Evolutionary conservation across 306 rosid genomes (phyloP).

Genomic region (Rubus parviflorus): DNA sequence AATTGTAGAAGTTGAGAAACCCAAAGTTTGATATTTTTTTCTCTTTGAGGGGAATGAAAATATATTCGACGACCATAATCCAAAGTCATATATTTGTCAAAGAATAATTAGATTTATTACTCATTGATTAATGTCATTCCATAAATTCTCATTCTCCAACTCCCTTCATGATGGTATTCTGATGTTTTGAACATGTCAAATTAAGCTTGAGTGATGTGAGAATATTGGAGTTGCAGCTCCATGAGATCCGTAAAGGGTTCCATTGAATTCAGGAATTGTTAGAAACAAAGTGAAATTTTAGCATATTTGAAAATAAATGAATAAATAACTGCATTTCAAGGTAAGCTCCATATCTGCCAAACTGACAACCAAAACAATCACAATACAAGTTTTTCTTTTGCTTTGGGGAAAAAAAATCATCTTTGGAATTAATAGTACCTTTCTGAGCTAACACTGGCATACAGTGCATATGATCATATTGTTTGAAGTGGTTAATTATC

Average conservation of each 20-base stretch:
- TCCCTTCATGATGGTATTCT: background rate
- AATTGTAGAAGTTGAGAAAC: background rate
- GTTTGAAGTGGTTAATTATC: background rate
- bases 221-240: background rate
- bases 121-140: background rate
- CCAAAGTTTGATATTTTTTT: too few species aligned
- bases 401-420: background rate
- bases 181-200: constrained; percentile 3
- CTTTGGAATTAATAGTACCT: constrained; percentile 11
- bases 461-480: background rate
- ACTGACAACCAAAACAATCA: too few species aligned
- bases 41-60: too few species aligned
- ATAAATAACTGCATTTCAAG: constrained; percentile 1
- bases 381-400: background rate
- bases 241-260: background rate
- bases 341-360: constrained; percentile 8
- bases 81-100: background rate
- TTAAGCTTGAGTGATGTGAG: background rate
- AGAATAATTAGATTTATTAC: background rate
- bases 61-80: background rate
- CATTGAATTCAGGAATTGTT: background rate
- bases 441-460: background rate
- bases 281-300: background rate
- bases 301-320: background rate
- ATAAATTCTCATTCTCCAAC: background rate